phyloP scores from a whole-genome alignment of 345 rosid species.

The Physaria fendleri region DNA sequence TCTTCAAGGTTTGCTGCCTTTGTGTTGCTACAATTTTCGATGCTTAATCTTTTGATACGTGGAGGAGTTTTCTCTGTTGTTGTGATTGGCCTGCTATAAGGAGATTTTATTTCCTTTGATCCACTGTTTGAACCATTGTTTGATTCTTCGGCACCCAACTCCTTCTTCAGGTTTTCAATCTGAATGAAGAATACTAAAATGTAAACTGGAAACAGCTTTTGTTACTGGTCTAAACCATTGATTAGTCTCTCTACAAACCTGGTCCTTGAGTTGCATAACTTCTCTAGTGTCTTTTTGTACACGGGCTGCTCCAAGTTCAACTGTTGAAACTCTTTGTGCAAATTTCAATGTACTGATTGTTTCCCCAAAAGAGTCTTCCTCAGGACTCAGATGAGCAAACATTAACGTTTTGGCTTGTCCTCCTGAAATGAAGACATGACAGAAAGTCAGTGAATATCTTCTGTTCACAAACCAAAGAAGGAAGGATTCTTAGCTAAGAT shows the following conservation, averaged over 20 bases:
- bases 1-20: conserved; percentile 44
- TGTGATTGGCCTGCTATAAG: conserved; percentile 25
- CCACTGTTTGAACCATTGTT: conserved; percentile 28
- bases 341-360: conserved; percentile 85
- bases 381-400: conserved; percentile 94
- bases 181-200: conserved; percentile 31
- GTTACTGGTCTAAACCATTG: neutral
- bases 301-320: conserved; percentile 81
- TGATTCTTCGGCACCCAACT: conserved; percentile 52
- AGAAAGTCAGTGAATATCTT: neutral
- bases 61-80: conserved; percentile 65
- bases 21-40: conserved; percentile 35
- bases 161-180: conserved; percentile 85
- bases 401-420: conserved; percentile 85
- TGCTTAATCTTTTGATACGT: conserved; percentile 48
- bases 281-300: conserved; percentile 73
- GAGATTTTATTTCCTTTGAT: conserved; percentile 42
- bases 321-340: conserved; percentile 77
- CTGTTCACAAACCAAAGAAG: neutral
- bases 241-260: conserved; percentile 36
- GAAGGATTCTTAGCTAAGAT: neutral
- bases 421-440: conserved; percentile 35
- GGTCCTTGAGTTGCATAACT: conserved; percentile 75
- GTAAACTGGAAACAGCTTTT: neutral
- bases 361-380: conserved; percentile 71